Evolutionary conservation across 257 asterid genomes (phyloP).

Genomic region (Ilex aquifolium): DNA sequence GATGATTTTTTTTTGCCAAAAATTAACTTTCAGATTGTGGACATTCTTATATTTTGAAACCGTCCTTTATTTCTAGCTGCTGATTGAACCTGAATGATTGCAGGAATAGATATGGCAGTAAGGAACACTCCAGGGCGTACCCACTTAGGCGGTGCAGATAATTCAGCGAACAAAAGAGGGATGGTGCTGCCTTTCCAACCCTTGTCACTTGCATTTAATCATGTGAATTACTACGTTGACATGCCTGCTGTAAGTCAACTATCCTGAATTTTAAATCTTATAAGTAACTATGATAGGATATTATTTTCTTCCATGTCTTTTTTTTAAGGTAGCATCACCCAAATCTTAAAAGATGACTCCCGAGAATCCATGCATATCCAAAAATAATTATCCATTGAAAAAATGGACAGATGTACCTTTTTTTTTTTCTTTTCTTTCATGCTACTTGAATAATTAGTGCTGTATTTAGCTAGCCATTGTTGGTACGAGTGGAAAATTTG

Average conservation of each 20-base stretch:
- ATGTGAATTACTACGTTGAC: slow-evolving; percentile 81
- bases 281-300: neutral
- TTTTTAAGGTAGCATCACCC: neutral
- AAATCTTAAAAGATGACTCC: neutral
- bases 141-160: slow-evolving; percentile 17
- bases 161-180: slow-evolving; percentile 43
- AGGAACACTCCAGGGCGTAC: slow-evolving; percentile 27
- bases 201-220: slow-evolving; percentile 73
- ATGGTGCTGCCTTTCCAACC: slow-evolving; percentile 97
- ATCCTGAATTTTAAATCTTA: neutral
- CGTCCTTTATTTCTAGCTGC: neutral
- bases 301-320: neutral
- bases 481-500: no score
- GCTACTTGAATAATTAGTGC: no score
- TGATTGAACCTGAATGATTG: slow-evolving; percentile 10
- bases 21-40: neutral
- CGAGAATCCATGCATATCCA: neutral
- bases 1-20: neutral
- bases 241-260: slow-evolving; percentile 80
- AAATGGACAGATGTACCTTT: no score
- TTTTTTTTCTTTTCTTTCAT: no score
- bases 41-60: neutral
- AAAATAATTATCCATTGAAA: neutral
- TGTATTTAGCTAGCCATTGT: no score
- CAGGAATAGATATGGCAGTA: slow-evolving; percentile 44